Evolutionary conservation across 192 early-diverging fungal genomes (phyloP).

Genomic region (Rhizophagus clarus): DNA sequence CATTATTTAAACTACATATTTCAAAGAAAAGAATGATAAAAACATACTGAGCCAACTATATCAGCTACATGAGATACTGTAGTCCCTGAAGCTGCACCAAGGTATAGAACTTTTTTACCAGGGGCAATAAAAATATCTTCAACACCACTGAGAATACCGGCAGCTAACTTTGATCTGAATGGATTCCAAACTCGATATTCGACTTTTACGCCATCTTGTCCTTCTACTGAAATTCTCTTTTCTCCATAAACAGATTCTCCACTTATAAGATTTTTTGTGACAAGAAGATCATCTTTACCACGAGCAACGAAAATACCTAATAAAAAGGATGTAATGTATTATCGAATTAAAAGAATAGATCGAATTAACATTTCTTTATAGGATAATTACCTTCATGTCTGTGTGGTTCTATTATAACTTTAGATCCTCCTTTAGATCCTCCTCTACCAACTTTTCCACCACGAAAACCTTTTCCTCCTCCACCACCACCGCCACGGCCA

Average conservation of each 20-base stretch:
- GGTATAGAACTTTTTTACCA: slow-evolving; percentile 96
- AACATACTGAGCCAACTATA: slow-evolving; percentile 84
- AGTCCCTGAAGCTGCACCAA: slow-evolving; percentile 94
- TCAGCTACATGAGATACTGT: slow-evolving; percentile 97
- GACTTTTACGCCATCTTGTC: slow-evolving; percentile 90
- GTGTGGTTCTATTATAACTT: slow-evolving; percentile 97
- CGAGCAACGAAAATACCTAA: slow-evolving; percentile 91
- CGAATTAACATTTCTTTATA: neutral
- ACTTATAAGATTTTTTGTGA: slow-evolving; percentile 98
- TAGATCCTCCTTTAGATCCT: slow-evolving; percentile 87
- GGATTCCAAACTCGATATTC: slow-evolving; percentile 99
- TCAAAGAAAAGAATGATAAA: neutral
- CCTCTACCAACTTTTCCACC: slow-evolving; percentile 63
- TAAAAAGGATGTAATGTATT: neutral
- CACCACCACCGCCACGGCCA: slow-evolving; percentile 51
- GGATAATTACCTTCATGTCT: slow-evolving; percentile 72
- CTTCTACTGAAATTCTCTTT: slow-evolving; percentile 96
- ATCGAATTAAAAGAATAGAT: neutral
- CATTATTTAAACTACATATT: neutral
- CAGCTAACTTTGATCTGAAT: slow-evolving; percentile 98
- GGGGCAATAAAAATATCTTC: slow-evolving; percentile 95
- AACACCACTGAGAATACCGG: slow-evolving; percentile 94
- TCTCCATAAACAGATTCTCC: slow-evolving; percentile 98
- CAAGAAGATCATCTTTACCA: slow-evolving; percentile 98
- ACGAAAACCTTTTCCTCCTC: slow-evolving; percentile 57